Percentiles rank a stretch among this genome's conserved stretches.
Conservation (phyloP, 495 filamentous ascomycete species). For the Glutinoglossum americanum region DNA sequence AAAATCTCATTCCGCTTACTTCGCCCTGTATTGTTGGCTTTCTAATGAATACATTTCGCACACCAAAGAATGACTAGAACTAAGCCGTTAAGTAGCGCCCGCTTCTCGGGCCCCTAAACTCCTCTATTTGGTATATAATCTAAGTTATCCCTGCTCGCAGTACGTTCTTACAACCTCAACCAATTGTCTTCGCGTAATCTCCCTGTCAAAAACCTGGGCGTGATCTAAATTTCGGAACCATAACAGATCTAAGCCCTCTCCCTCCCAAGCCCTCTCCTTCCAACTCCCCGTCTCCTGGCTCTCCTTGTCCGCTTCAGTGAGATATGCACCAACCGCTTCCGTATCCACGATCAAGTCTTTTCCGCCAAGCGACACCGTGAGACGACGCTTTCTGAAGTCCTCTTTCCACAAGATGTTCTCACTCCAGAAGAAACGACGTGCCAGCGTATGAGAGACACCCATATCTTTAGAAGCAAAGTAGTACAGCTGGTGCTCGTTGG, state of each 20-base stretch:
- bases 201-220: conserved; percentile 41
- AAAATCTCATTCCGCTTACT: no score
- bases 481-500: conserved; percentile 43
- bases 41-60: no score
- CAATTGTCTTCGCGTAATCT: conserved; percentile 19
- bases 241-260: conserved; percentile 32
- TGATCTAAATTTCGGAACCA: conserved; percentile 45
- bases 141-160: conserved; percentile 12
- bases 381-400: conserved; percentile 25
- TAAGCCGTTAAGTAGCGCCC: no score
- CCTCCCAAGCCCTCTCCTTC: conserved; percentile 24
- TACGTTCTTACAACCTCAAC: conserved; percentile 20
- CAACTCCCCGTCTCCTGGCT: conserved; percentile 11
- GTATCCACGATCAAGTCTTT: conserved; percentile 46
- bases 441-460: conserved; percentile 34
- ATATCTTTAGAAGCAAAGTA: conserved; percentile 47
- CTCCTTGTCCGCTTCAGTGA: conserved; percentile 17
- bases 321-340: conserved; percentile 31
- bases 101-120: neutral
- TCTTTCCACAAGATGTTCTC: conserved; percentile 47
- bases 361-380: conserved; percentile 33
- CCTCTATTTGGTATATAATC: neutral
- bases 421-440: conserved; percentile 44
- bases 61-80: no score
- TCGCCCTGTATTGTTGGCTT: no score